These are phyloP conservation scores for Abrus precatorius DNA, from an alignment of 306 rosid species.

Conservation along the genomic window DNA sequence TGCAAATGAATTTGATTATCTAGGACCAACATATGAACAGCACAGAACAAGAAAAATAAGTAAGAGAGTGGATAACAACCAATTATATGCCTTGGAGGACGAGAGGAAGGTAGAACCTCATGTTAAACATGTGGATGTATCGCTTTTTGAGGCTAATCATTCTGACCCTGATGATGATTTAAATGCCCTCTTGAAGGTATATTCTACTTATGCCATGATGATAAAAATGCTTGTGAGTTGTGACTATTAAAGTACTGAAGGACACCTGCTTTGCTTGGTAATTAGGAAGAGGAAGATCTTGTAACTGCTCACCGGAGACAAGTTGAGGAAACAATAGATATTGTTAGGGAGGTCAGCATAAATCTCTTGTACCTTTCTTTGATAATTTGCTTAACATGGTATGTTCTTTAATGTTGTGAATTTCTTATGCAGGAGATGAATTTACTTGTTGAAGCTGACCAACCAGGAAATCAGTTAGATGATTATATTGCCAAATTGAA, in stretches of 20 bases:
- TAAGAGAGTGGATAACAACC: conserved; percentile 59
- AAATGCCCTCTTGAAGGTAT: conserved; percentile 79
- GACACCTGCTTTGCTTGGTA: conserved; percentile 40
- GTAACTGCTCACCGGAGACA: conserved; percentile 84
- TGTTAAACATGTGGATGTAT: conserved; percentile 56
- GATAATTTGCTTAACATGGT: neutral
- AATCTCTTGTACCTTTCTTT: conserved; percentile 25
- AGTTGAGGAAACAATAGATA: conserved; percentile 92
- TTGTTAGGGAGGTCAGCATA: conserved; percentile 76
- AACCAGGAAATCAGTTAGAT: conserved; percentile 88
- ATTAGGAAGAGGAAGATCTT: conserved; percentile 92
- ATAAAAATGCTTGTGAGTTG: neutral
- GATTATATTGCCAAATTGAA: conserved; percentile 77
- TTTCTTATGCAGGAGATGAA: conserved; percentile 81
- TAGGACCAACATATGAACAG: conserved; percentile 59
- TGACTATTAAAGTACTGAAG: conserved; percentile 37
- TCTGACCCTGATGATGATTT: conserved; percentile 72
- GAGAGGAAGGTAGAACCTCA: conserved; percentile 59
- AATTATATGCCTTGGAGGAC: conserved; percentile 52
- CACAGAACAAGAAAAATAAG: conserved; percentile 56
- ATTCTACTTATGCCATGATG: conserved; percentile 14
- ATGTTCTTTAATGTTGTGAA: conserved; percentile 31
- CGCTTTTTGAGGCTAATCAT: conserved; percentile 51
- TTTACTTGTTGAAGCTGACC: conserved; percentile 81
- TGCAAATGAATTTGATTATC: conserved; percentile 63